phyloP scores from a whole-genome alignment of 2,329 filamentous ascomycete genomes.

The Arthroderma sp. region DNA sequence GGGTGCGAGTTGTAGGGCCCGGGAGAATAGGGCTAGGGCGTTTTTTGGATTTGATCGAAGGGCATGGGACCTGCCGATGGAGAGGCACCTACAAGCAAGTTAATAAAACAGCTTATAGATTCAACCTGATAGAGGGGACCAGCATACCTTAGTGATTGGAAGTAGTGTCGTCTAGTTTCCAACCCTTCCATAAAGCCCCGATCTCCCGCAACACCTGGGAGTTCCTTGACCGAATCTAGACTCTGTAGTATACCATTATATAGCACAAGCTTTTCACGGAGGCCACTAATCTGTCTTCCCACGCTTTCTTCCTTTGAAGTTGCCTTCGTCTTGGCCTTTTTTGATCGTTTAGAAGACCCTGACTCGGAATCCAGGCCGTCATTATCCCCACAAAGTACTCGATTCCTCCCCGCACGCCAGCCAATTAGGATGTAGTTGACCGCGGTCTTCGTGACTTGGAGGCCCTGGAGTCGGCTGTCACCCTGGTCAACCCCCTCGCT shows the following conservation, averaged over 20 bases:
- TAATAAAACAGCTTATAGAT: slow-evolving; percentile 4
- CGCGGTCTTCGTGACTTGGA: slow-evolving; percentile 84
- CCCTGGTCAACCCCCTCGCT: slow-evolving; percentile 72
- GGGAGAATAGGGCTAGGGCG: slow-evolving; percentile 70
- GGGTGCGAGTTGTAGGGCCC: slow-evolving; percentile 51
- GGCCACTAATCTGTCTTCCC: slow-evolving; percentile 60
- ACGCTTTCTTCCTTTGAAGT: slow-evolving; percentile 49
- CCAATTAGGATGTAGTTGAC: slow-evolving; percentile 90
- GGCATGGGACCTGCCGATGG: slow-evolving; percentile 73
- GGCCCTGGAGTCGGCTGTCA: slow-evolving; percentile 75
- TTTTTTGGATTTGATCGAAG: slow-evolving; percentile 60
- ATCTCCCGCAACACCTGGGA: slow-evolving; percentile 82
- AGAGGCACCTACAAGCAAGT: slow-evolving; percentile 48
- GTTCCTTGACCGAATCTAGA: slow-evolving; percentile 74
- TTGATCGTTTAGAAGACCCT: slow-evolving; percentile 36
- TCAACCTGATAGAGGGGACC: slow-evolving; percentile 7
- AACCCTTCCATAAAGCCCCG: slow-evolving; percentile 61
- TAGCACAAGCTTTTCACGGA: slow-evolving; percentile 76
- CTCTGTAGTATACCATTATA: slow-evolving; percentile 89
- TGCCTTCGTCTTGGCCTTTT: slow-evolving; percentile 36
- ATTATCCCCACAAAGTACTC: slow-evolving; percentile 68
- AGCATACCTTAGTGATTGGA: slow-evolving; percentile 69
- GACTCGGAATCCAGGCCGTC: slow-evolving; percentile 55
- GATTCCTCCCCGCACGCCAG: slow-evolving; percentile 87
- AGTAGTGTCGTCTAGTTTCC: slow-evolving; percentile 68